These are phyloP conservation scores for Lizonia empirigonia DNA, from an alignment of 2,329 filamentous ascomycete species.

Conservation along the genomic window DNA sequence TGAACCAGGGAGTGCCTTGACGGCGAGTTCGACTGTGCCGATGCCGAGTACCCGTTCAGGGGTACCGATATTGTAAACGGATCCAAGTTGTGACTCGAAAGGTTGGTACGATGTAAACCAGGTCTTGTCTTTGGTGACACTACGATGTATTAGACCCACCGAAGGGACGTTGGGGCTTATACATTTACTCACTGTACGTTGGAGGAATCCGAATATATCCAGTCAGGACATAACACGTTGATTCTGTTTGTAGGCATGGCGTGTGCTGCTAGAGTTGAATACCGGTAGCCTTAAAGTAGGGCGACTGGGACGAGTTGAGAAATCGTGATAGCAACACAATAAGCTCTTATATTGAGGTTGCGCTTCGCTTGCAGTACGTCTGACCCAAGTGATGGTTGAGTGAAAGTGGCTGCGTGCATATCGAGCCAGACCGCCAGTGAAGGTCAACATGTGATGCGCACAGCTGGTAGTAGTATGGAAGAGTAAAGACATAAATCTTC, in stretches of 20 bases:
- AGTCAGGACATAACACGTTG: not conserved
- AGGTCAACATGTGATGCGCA: not conserved
- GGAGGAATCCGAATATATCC: slow-evolving; percentile 6
- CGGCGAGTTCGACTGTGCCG: slow-evolving; percentile 4
- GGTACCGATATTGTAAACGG: not conserved
- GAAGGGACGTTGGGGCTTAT: not conserved
- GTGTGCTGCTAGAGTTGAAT: no score
- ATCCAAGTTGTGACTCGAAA: not conserved
- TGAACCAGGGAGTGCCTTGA: not conserved
- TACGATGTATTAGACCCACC: not conserved
- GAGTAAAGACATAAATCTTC: not conserved
- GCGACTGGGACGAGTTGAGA: no score
- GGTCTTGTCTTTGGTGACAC: slow-evolving; percentile 2
- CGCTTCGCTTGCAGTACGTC: not conserved
- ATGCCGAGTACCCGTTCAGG: not conserved
- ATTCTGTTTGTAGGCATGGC: not conserved
- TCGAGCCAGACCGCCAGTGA: not conserved
- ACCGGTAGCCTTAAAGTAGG: no score
- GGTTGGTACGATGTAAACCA: slow-evolving; percentile 6
- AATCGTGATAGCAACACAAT: no score
- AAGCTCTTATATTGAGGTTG: no score
- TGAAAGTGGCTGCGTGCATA: not conserved
- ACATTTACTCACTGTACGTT: slow-evolving; percentile 3
- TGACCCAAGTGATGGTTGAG: no score
- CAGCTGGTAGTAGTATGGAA: not conserved